Base-by-base conservation (phyloP, 2,329 filamentous ascomycete genomes). In the Mycosphaerelloides madeirae region DNA sequence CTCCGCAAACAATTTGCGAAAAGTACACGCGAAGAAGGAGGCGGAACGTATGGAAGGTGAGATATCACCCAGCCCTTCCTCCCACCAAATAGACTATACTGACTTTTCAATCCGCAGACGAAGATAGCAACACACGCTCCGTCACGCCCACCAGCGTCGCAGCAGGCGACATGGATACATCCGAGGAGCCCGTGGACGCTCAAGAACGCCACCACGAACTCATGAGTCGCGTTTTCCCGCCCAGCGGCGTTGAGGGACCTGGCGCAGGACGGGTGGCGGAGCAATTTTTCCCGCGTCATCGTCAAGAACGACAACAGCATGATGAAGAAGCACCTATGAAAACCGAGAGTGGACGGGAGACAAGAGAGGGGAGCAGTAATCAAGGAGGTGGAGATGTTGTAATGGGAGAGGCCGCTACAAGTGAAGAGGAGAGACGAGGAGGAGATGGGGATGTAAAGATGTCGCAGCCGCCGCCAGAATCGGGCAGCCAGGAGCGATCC, bases 11-110 rank as follows among this genome's bases (percentile, higher is more conserved):
- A 75, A 75, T 46, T 56, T 75, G 12, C 66, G 72, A 31, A 75
- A 74, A 50, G 72, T 75, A 3, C 72, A 75, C 52, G 71, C 71
- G 18, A 67, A 70, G 45, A 74, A 73, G 43, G 72, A 75, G 41
- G 63, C 63, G 3, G 63, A 65, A 45, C 56, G 62, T 12, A 56
- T 55, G 14, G 61, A 60, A 47, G 54, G 54, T 16, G 36, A 48
- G 34, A 56, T 49, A 19, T n/a, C n/a, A 55, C 54, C 2, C 35
- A 18, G 18, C 19, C 19, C 36, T 11, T 33, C 11, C 25, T 43
- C 29, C 53, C 51, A 13, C 52, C 48, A 37, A 29, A 32, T 43
- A 28, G 50, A 41, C 35, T 48, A 11, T 38, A 46, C 48, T 44
- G 20, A 49, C 29, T 43, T 29, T 15, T 11, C n/a, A n/a, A 9